Conservation (phyloP, 2,329 filamentous ascomycete species). For the Talaromyces sp. region DNA sequence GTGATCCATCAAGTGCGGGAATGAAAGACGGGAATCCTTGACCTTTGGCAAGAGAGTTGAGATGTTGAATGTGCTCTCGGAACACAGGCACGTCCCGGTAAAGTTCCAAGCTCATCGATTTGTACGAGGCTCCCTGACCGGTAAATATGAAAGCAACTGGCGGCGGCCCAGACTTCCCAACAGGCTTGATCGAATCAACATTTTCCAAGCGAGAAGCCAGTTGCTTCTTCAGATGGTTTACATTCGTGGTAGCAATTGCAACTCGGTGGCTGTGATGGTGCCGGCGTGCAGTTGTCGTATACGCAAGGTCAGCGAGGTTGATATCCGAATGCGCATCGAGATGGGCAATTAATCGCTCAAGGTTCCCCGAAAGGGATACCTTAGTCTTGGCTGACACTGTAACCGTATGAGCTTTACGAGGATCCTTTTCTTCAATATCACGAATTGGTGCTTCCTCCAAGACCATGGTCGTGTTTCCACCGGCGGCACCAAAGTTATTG, state of each 20-base stretch:
- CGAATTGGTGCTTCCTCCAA: slow-evolving; percentile 35
- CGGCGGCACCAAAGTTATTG: slow-evolving; percentile 69
- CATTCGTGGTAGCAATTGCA: slow-evolving; percentile 1
- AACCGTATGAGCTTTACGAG: slow-evolving; percentile 53
- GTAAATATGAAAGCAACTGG: slow-evolving; percentile 31
- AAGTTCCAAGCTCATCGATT: slow-evolving; percentile 22
- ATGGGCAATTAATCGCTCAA: slow-evolving; percentile 19
- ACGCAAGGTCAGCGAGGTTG: slow-evolving; percentile 56
- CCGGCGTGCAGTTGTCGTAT: slow-evolving; percentile 60
- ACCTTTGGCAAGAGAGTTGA: slow-evolving; percentile 23
- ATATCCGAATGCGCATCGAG: slow-evolving; percentile 21
- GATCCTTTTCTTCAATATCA: slow-evolving; percentile 37
- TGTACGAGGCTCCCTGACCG: slow-evolving; percentile 26
- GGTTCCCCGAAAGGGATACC: slow-evolving; percentile 45
- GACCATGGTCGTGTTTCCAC: slow-evolving; percentile 58
- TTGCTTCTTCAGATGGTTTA: slow-evolving; percentile 18
- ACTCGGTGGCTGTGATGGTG: slow-evolving; percentile 37
- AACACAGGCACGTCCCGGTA: slow-evolving; percentile 22
- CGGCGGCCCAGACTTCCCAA: slow-evolving; percentile 2
- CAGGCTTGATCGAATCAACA: neutral
- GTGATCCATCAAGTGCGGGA: slow-evolving; percentile 18
- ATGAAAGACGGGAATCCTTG: slow-evolving; percentile 30
- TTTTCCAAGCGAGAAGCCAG: neutral
- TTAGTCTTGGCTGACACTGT: slow-evolving; percentile 52
- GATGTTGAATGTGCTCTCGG: slow-evolving; percentile 23